A percentile compares a stretch with the other conserved stretches of the same genome.
phyloP scores from a whole-genome alignment of 257 asterid species.

The Scutellaria galericulata region DNA sequence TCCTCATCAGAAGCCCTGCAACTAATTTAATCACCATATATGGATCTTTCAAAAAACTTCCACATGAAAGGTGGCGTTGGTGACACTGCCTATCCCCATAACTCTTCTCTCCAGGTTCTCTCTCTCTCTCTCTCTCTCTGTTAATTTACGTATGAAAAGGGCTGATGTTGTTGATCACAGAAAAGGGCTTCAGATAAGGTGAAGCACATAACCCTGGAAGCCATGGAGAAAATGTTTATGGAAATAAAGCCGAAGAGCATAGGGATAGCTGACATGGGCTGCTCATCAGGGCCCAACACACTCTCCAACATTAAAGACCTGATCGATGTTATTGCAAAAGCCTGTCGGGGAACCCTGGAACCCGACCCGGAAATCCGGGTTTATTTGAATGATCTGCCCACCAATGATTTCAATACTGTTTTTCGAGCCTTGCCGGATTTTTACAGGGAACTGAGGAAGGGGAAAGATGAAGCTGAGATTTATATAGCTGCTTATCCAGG shows the following conservation, averaged over 20 bases:
- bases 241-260: conserved; percentile 67
- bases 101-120: conserved; percentile 78
- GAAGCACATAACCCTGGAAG: conserved; percentile 61
- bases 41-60: conserved; percentile 80
- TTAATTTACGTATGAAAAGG: no score
- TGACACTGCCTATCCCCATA: conserved; percentile 64
- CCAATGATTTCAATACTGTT: conserved; percentile 83
- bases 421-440: conserved; percentile 81
- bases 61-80: conserved; percentile 93
- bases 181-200: conserved; percentile 76
- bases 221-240: conserved; percentile 47
- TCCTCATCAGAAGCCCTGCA: not conserved
- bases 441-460: conserved; percentile 40
- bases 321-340: conserved; percentile 45
- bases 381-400: conserved; percentile 76
- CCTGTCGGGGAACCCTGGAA: conserved; percentile 27
- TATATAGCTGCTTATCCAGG: conserved; percentile 87
- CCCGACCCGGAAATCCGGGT: conserved; percentile 68
- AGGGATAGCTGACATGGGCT: conserved; percentile 90
- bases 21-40: conserved; percentile 8
- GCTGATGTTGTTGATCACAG: conserved; percentile 34
- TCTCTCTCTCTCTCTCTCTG: not conserved
- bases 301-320: conserved; percentile 66
- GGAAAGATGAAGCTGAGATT: conserved; percentile 33
- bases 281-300: conserved; percentile 88